These are phyloP conservation scores for Citeromyces nyonsensis DNA, from an alignment of 805 yeast genomes.

Conservation along the genomic window DNA sequence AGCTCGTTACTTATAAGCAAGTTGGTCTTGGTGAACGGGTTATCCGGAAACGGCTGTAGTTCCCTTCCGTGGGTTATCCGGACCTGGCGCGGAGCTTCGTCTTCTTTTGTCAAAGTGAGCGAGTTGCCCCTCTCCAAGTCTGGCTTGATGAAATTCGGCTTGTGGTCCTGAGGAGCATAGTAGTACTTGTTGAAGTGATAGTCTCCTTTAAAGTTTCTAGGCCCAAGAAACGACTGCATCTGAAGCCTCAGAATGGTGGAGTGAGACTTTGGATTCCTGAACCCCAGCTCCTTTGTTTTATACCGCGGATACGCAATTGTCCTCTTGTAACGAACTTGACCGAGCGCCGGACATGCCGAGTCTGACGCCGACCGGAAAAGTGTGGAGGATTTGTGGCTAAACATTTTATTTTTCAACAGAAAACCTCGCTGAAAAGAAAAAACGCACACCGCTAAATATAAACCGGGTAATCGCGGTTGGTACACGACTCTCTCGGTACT, in stretches of 20 bases:
- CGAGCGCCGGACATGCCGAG: slow-evolving; percentile 6
- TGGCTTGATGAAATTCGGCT: slow-evolving; percentile 59
- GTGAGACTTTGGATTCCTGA: slow-evolving; percentile 20
- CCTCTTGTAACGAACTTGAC: slow-evolving; percentile 32
- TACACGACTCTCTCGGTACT: too few species aligned
- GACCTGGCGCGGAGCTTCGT: slow-evolving; percentile 7
- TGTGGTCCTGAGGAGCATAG: slow-evolving; percentile 48
- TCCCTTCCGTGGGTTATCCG: slow-evolving; percentile 7
- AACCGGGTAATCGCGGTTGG: too few species aligned
- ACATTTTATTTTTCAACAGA: too few species aligned
- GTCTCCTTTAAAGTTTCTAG: slow-evolving; percentile 71
- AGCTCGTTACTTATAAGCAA: slow-evolving; percentile 39
- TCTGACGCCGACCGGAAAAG: too few species aligned
- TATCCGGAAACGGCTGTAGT: slow-evolving; percentile 76
- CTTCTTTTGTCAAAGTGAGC: slow-evolving; percentile 6
- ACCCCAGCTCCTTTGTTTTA: slow-evolving; percentile 23
- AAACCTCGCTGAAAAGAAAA: too few species aligned
- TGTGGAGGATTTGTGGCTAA: too few species aligned
- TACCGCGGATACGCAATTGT: slow-evolving; percentile 38
- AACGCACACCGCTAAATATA: too few species aligned
- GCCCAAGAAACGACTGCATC: slow-evolving; percentile 68
- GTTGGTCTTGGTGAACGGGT: slow-evolving; percentile 56
- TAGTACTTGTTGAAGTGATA: slow-evolving; percentile 64
- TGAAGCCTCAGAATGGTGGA: slow-evolving; percentile 44
- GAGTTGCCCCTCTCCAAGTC: slow-evolving; percentile 26